These are phyloP conservation scores for Austroboletus festivus DNA, from an alignment of 768 basidiomycete species.

Conservation along the genomic window DNA sequence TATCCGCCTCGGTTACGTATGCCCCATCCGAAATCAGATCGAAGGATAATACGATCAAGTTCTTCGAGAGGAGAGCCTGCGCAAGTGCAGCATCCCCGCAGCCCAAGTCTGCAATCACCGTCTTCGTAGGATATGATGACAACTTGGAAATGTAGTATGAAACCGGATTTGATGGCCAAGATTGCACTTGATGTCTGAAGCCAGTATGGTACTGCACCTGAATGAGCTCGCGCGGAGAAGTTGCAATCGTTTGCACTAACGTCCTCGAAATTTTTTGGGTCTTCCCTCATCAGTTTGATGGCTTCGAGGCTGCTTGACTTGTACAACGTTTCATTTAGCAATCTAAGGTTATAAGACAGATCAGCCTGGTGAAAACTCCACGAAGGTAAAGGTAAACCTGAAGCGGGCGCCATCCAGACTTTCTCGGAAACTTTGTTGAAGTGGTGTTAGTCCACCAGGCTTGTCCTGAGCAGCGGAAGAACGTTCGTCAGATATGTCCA, in stretches of 20 bases:
- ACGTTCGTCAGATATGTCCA: conserved; percentile 17
- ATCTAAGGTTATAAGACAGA: conserved; percentile 39
- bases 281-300: conserved; percentile 76
- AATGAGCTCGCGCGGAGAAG: conserved; percentile 12
- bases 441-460: conserved; percentile 53
- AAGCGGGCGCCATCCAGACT: conserved; percentile 86
- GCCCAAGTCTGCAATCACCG: conserved; percentile 88
- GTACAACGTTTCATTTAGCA: conserved; percentile 92
- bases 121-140: conserved; percentile 57
- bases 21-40: conserved; percentile 73
- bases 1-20: conserved; percentile 89
- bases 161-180: conserved; percentile 96
- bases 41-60: conserved; percentile 69
- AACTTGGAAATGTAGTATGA: conserved; percentile 69
- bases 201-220: conserved; percentile 82
- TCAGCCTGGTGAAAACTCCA: conserved; percentile 6
- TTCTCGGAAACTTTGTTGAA: conserved; percentile 77
- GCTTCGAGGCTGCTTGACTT: conserved; percentile 78
- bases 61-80: conserved; percentile 63
- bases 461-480: conserved; percentile 11
- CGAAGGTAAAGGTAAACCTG: conserved; percentile 43
- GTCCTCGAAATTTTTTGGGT: conserved; percentile 79
- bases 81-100: conserved; percentile 94
- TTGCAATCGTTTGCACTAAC: conserved; percentile 39
- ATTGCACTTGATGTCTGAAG: conserved; percentile 86